Percentiles rank a stretch among this genome's conserved stretches.
phyloP scores from a whole-genome alignment of 805 yeast species.

The Priceomyces medius region DNA sequence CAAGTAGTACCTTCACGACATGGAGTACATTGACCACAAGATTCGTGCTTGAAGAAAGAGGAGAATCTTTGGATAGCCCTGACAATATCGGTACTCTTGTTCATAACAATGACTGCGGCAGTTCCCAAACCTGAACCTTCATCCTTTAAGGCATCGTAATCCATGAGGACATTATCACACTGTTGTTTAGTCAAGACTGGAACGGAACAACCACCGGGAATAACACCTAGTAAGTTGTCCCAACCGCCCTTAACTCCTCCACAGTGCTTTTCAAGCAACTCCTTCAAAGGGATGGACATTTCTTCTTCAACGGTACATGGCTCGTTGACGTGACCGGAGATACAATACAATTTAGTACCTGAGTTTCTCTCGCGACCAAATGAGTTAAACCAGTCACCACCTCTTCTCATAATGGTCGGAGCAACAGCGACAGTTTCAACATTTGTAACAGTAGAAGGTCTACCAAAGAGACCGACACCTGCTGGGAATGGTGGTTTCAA shows the following conservation, averaged over 20 bases:
- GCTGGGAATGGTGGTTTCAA: constrained; percentile 95
- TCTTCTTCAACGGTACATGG: constrained; percentile 94
- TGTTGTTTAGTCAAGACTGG: constrained; percentile 71
- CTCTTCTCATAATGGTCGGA: constrained; percentile 85
- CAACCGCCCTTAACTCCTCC: constrained; percentile 92
- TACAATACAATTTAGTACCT: constrained; percentile 82
- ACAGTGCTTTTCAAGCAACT: constrained; percentile 82
- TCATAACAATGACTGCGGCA: constrained; percentile 90
- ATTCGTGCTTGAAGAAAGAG: constrained; percentile 85
- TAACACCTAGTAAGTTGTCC: constrained; percentile 84
- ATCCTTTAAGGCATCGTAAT: constrained; percentile 81
- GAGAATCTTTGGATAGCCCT: constrained; percentile 84
- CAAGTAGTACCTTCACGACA: constrained; percentile 94
- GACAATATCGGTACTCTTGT: constrained; percentile 80
- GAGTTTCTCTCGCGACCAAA: constrained; percentile 84
- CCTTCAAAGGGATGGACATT: constrained; percentile 85
- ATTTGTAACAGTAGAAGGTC: constrained; percentile 88
- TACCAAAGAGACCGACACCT: constrained; percentile 86
- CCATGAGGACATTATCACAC: constrained; percentile 76
- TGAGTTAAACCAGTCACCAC: constrained; percentile 81
- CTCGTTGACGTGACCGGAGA: constrained; percentile 87
- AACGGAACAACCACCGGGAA: constrained; percentile 90
- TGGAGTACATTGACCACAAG: constrained; percentile 94
- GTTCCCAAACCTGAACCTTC: constrained; percentile 89
- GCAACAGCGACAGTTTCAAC: constrained; percentile 91